phyloP scores from a whole-genome alignment of 2,329 filamentous ascomycete genomes.

The Lasiodiplodia gonubiensis region DNA sequence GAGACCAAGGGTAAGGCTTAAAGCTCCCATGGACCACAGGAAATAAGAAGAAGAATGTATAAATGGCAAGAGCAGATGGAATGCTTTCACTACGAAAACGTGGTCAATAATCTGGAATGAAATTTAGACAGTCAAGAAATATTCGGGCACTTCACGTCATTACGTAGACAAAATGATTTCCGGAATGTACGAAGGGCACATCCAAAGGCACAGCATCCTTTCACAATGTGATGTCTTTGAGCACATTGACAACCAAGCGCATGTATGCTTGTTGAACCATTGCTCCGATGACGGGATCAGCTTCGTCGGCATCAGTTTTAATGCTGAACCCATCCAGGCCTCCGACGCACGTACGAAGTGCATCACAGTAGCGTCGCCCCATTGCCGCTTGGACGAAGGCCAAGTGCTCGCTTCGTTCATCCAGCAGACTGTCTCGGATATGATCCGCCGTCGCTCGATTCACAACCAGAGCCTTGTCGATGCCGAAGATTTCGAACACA shows the following conservation, averaged over 20 bases:
- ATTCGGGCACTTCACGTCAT: too few relatives aligned
- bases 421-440: not conserved
- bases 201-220: not conserved
- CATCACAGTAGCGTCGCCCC: not conserved
- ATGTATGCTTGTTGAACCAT: not conserved
- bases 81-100: too few relatives aligned
- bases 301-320: not conserved
- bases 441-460: not conserved
- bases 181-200: too few relatives aligned
- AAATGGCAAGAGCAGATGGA: too few relatives aligned
- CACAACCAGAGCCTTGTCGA: not conserved
- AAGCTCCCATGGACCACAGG: too few relatives aligned
- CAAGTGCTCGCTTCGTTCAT: not conserved
- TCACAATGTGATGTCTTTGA: not conserved
- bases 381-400: not conserved
- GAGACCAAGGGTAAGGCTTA: conserved; percentile 37
- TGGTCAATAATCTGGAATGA: too few relatives aligned
- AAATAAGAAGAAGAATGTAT: too few relatives aligned
- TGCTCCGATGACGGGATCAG: not conserved
- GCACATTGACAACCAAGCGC: not conserved
- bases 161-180: too few relatives aligned
- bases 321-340: not conserved
- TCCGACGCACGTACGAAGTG: not conserved
- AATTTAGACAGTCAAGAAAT: too few relatives aligned
- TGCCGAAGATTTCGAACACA: not conserved